A percentile compares a stretch with the other conserved stretches of the same genome.
Evolutionary conservation across 495 filamentous ascomycete genomes (phyloP).

Genomic region (Melanomma pulvis-pyrius): DNA sequence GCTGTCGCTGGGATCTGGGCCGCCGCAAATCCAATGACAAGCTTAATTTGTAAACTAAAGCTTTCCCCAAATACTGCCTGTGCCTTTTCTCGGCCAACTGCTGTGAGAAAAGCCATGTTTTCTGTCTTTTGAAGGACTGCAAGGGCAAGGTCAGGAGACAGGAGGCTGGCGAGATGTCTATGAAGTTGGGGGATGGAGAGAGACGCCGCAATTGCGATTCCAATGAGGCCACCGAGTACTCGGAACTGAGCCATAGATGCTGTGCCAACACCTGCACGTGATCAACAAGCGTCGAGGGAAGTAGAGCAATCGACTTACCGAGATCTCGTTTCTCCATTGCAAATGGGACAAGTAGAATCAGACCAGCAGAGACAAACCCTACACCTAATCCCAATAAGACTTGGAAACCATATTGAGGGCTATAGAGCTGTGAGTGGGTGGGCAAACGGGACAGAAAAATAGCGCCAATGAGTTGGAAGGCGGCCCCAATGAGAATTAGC

Average conservation of each 20-base stretch:
- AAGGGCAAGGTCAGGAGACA: not conserved
- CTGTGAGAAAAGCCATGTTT: not conserved
- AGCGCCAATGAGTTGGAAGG: not conserved
- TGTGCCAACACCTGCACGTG: not conserved
- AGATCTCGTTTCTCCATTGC: slow-evolving; percentile 1
- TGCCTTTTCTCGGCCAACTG: not conserved
- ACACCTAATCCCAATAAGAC: slow-evolving; percentile 2
- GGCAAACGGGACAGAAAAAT: not conserved
- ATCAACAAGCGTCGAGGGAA: not conserved
- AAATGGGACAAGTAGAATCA: not conserved
- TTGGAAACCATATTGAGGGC: slow-evolving; percentile 4
- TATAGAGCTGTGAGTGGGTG: not conserved
- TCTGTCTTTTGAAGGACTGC: slow-evolving; percentile 1
- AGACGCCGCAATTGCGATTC: slow-evolving; percentile 7
- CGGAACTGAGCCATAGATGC: slow-evolving; percentile 13
- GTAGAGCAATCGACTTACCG: not conserved
- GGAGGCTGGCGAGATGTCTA: not conserved
- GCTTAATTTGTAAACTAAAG: slow-evolving; percentile 15
- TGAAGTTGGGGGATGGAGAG: slow-evolving; percentile 7
- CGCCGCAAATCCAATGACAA: slow-evolving; percentile 17
- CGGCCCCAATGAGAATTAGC: not conserved
- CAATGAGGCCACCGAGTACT: slow-evolving; percentile 13
- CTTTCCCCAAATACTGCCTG: not conserved
- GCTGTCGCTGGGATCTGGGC: slow-evolving; percentile 4
- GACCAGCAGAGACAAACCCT: not conserved